A percentile compares a stretch with the other conserved stretches of the same genome.
Conservation (phyloP, 2,329 filamentous ascomycete species). For the Boeremia lycopersici region DNA sequence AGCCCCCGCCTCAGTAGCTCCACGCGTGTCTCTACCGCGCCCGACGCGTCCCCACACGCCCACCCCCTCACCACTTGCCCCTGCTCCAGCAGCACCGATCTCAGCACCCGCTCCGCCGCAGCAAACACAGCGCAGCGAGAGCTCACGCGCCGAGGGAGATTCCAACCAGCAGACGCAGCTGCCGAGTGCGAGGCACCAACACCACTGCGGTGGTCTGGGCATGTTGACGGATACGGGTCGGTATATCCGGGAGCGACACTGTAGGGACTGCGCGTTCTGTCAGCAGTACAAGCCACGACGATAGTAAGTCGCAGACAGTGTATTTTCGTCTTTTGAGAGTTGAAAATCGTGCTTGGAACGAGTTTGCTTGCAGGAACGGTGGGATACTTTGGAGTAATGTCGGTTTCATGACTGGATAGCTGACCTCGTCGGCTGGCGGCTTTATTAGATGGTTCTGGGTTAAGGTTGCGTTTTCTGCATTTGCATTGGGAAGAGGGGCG, state of each 20-base stretch:
- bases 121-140: not conserved
- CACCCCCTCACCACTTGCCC: not conserved
- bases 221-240: slow-evolving; percentile 7
- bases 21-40: no score
- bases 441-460: no score
- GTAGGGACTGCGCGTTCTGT: slow-evolving; percentile 20
- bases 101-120: not conserved
- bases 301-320: no score
- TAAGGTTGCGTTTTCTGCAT: no score
- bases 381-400: no score
- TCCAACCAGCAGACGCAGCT: not conserved
- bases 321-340: not conserved
- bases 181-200: not conserved
- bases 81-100: not conserved
- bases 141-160: not conserved
- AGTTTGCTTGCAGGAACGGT: no score
- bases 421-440: no score
- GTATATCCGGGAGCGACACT: slow-evolving; percentile 15
- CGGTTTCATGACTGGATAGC: no score
- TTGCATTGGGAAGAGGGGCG: no score
- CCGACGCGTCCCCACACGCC: no score
- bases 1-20: no score
- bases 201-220: not conserved
- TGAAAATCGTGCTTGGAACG: no score
- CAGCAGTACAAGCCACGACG: not conserved